phyloP scores from a whole-genome alignment of 192 early-diverging fungal genomes.

The Entomortierella beljakovae region DNA sequence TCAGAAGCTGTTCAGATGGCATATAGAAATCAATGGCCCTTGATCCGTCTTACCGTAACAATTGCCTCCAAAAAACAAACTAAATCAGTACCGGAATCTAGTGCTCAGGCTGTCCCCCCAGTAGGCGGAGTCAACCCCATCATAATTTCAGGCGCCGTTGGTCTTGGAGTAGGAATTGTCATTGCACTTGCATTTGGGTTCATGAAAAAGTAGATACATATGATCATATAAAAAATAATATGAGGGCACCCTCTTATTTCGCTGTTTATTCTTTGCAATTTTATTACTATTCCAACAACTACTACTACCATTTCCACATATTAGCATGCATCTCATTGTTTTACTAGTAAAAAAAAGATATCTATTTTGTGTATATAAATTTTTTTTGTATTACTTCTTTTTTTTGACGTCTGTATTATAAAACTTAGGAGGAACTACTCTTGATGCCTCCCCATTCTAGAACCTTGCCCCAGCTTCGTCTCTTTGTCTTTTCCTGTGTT shows the following conservation, averaged over 20 bases:
- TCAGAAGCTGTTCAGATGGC: slow-evolving; percentile 86
- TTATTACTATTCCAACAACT: too few relatives aligned
- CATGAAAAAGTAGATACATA: slow-evolving; percentile 36
- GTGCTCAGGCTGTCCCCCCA: neutral
- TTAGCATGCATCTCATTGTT: too few relatives aligned
- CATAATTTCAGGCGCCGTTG: slow-evolving; percentile 34
- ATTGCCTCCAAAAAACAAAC: slow-evolving; percentile 18
- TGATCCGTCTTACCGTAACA: slow-evolving; percentile 47
- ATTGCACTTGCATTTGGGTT: slow-evolving; percentile 34
- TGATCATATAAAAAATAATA: neutral
- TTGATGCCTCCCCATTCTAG: slow-evolving; percentile 54
- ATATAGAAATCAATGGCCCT: slow-evolving; percentile 31
- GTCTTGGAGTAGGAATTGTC: slow-evolving; percentile 38
- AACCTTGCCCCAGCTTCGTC: slow-evolving; percentile 51
- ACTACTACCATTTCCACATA: too few relatives aligned
- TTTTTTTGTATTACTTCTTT: neutral
- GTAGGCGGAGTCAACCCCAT: slow-evolving; percentile 25
- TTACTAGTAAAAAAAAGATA: too few relatives aligned
- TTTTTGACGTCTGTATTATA: neutral
- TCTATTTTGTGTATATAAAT: too few relatives aligned
- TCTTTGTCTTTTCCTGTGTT: slow-evolving; percentile 41
- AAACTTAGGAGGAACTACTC: slow-evolving; percentile 23
- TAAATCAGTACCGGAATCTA: slow-evolving; percentile 3
- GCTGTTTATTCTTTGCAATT: too few relatives aligned
- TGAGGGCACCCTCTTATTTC: too few relatives aligned